These are phyloP conservation scores for Paraphoma sp. DNA, from an alignment of 2,329 filamentous ascomycete species.

Conservation along the genomic window DNA sequence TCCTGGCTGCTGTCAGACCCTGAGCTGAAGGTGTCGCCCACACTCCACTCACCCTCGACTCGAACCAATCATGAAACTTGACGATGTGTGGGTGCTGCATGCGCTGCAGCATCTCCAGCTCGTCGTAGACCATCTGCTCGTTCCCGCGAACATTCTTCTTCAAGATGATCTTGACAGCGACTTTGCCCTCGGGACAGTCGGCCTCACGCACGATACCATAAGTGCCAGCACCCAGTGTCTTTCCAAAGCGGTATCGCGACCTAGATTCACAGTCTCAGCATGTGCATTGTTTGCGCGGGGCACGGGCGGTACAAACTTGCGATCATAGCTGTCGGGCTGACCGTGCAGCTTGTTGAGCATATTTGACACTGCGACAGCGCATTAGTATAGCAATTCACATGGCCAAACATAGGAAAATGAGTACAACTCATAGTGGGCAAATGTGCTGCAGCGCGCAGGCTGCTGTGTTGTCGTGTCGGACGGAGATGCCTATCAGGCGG, in stretches of 20 bases:
- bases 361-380: slow-evolving; percentile 68
- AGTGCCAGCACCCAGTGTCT: slow-evolving; percentile 92
- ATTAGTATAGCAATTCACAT: slow-evolving; percentile 17
- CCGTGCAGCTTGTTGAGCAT: slow-evolving; percentile 97
- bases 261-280: slow-evolving; percentile 56
- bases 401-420: slow-evolving; percentile 14
- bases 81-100: slow-evolving; percentile 96
- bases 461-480: slow-evolving; percentile 38
- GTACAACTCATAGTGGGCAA: slow-evolving; percentile 45
- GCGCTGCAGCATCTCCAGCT: slow-evolving; percentile 89
- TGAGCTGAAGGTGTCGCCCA: neutral
- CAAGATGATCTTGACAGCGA: slow-evolving; percentile 97
- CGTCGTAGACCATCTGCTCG: slow-evolving; percentile 98
- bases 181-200: slow-evolving; percentile 81
- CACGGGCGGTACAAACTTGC: slow-evolving; percentile 71
- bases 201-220: slow-evolving; percentile 98
- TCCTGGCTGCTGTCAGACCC: slow-evolving; percentile 65
- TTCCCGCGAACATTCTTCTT: slow-evolving; percentile 99
- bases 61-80: slow-evolving; percentile 98
- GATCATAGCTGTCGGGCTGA: slow-evolving; percentile 98
- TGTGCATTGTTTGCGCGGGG: slow-evolving; percentile 22
- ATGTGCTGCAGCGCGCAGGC: slow-evolving; percentile 30
- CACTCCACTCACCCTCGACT: slow-evolving; percentile 76
- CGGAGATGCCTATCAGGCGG: slow-evolving; percentile 37
- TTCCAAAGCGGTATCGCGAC: slow-evolving; percentile 88